A percentile compares a stretch with the other conserved stretches of the same genome.
Evolutionary conservation across 192 early-diverging fungal species (phyloP).

Genomic region (Piromyces finnis): DNA sequence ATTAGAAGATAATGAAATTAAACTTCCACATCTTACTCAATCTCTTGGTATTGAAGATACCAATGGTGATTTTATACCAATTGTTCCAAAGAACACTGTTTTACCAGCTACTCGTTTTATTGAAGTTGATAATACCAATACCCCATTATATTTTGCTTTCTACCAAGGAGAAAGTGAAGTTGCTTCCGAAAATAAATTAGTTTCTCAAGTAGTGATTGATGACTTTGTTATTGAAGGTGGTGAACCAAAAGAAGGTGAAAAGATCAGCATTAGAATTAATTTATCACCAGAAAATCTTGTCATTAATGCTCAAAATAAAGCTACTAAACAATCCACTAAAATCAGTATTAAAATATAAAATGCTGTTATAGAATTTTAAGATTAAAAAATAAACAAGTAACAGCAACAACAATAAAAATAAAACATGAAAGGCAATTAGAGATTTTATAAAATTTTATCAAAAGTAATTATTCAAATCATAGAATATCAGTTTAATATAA

Average conservation of each 20-base stretch:
- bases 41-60: conserved; percentile 57
- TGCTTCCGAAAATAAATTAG: not conserved
- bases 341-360: not conserved
- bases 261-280: not conserved
- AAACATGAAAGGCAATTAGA: no score
- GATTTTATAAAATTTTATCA: no score
- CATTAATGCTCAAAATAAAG: not conserved
- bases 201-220: not conserved
- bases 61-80: conserved; percentile 51
- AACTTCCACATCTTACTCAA: conserved; percentile 46
- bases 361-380: no score
- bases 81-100: conserved; percentile 70
- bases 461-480: no score
- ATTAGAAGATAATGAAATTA: conserved; percentile 34
- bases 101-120: conserved; percentile 65
- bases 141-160: conserved; percentile 58
- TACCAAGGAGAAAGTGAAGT: conserved; percentile 54
- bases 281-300: not conserved
- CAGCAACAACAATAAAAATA: no score
- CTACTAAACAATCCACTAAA: not conserved
- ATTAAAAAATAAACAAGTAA: no score
- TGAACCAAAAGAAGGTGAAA: not conserved
- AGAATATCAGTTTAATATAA: no score
- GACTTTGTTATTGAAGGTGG: not conserved
- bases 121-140: conserved; percentile 43